Conservation (phyloP, 2,329 filamentous ascomycete genomes). For the Magnaporthales sp. region DNA sequence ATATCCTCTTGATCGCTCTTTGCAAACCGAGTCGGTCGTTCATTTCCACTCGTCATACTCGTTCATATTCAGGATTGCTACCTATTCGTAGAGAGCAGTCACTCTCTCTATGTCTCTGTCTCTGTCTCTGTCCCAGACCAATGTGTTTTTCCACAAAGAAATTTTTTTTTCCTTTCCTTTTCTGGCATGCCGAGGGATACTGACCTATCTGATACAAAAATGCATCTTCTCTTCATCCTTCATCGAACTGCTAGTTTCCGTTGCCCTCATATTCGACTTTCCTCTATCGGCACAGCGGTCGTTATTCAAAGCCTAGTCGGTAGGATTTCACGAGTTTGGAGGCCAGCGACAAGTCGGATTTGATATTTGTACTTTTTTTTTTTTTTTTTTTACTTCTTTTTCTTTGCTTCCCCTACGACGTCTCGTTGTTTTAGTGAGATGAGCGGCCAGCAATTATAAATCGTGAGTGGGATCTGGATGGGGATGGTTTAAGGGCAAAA, state of each 20-base stretch:
- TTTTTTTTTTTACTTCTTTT: background rate
- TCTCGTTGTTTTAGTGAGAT: background rate
- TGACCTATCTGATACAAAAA: background rate
- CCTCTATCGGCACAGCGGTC: background rate
- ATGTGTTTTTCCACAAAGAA: background rate
- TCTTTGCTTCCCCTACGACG: background rate
- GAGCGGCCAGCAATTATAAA: background rate
- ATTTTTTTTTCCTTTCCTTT: background rate
- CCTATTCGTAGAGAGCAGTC: background rate
- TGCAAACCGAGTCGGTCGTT: background rate
- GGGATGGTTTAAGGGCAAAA: background rate
- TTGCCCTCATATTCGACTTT: background rate
- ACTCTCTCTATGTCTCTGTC: no score
- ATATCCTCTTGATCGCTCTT: no score
- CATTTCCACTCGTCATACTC: background rate
- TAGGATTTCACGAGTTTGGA: background rate
- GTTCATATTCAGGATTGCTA: background rate
- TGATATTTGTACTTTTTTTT: background rate
- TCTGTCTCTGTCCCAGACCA: no score
- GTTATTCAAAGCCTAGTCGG: background rate
- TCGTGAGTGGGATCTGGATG: background rate
- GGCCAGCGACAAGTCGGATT: background rate
- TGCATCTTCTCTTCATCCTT: background rate
- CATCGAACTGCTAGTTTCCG: background rate
- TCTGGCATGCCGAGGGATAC: background rate